Percentiles rank a stretch among this genome's conserved stretches.
phyloP scores from a whole-genome alignment of 768 basidiomycete genomes.

The Termitomyces sp. region DNA sequence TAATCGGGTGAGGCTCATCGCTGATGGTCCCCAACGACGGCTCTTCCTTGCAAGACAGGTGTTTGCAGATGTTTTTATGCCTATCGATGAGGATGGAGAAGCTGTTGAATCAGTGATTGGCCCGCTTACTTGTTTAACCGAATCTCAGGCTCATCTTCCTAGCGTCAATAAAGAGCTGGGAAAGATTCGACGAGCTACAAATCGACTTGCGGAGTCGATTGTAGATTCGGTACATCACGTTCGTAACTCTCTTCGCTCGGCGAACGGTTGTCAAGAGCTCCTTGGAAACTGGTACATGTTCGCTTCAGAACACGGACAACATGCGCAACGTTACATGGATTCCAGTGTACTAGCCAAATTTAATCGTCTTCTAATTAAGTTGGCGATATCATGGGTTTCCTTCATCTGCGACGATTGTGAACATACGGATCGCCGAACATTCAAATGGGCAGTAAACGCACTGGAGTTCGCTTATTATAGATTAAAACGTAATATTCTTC shows the following conservation, averaged over 20 bases:
- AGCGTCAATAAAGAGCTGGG: constrained; percentile 83
- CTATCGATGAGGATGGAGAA: constrained; percentile 61
- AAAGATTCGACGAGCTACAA: constrained; percentile 87
- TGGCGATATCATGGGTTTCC: constrained; percentile 96
- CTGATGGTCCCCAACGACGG: constrained; percentile 80
- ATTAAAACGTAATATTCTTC: constrained; percentile 85
- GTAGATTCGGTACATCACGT: constrained; percentile 90
- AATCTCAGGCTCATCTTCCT: constrained; percentile 89
- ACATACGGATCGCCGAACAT: constrained; percentile 90
- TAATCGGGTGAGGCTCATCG: constrained; percentile 84
- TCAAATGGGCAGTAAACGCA: constrained; percentile 97
- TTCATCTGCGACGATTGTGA: constrained; percentile 99
- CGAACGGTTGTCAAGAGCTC: constrained; percentile 72
- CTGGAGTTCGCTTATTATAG: constrained; percentile 88
- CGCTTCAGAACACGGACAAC: constrained; percentile 93
- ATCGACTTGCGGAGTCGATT: constrained; percentile 87
- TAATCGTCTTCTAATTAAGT: constrained; percentile 75
- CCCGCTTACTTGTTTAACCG: constrained; percentile 50
- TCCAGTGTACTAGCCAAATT: constrained; percentile 63
- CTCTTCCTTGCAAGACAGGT: constrained; percentile 71
- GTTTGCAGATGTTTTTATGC: constrained; percentile 60
- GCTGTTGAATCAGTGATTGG: constrained; percentile 34
- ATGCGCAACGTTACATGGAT: constrained; percentile 88
- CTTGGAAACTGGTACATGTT: constrained; percentile 94
- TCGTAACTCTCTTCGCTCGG: constrained; percentile 54